These are phyloP conservation scores for Trichophyton benhamiae DNA, from an alignment of 2,329 filamentous ascomycete species.

Conservation along the genomic window DNA sequence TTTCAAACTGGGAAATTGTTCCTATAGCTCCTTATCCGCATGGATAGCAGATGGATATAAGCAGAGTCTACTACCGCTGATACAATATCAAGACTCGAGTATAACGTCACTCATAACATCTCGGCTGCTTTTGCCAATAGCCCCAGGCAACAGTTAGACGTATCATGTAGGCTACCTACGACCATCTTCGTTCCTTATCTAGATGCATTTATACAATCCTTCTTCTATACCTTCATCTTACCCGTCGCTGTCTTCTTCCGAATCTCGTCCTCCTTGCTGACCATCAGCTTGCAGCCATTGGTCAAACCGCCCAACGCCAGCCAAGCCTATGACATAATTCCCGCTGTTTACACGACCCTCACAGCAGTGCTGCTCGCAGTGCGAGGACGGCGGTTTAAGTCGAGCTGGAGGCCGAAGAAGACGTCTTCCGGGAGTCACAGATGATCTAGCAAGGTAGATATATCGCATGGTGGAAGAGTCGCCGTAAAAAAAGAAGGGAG, in stretches of 20 bases:
- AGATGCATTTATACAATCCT: too few species aligned
- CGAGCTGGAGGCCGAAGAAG: background rate
- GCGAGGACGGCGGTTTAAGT: background rate
- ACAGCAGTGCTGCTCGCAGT: background rate
- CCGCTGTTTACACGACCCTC: background rate
- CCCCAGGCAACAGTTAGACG: background rate
- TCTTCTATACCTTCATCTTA: background rate
- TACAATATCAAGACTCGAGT: background rate
- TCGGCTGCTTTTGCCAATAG: background rate
- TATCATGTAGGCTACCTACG: background rate
- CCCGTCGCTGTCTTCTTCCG: too few species aligned
- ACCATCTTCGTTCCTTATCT: background rate
- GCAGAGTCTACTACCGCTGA: background rate
- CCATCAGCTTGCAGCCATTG: background rate
- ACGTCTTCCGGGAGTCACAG: background rate
- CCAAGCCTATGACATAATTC: slow-evolving; percentile 1
- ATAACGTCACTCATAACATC: background rate
- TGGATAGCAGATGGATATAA: background rate
- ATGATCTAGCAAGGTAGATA: background rate
- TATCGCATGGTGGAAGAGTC: background rate
- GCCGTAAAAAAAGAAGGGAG: background rate
- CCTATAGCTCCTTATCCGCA: background rate
- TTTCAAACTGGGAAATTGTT: slow-evolving; percentile 1
- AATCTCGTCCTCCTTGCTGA: background rate
- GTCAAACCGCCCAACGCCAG: background rate